Base-by-base conservation (phyloP, 2,329 filamentous ascomycete species). In the Metarhizium sp. region DNA sequence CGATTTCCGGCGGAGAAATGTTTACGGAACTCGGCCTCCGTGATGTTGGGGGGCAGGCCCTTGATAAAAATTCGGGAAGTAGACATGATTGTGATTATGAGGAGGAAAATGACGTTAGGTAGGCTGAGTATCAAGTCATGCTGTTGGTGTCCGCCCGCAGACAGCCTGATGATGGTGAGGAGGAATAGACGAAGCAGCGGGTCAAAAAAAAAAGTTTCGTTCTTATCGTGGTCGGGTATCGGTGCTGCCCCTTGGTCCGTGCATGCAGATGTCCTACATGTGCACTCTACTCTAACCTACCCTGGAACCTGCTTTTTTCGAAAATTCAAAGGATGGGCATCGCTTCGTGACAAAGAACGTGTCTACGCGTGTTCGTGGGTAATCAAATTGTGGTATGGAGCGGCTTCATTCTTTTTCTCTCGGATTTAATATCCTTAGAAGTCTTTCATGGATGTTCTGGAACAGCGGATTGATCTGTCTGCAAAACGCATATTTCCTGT, bases 21-120 rank as follows among this genome's bases (percentile, higher is more conserved):
- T 68, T 89, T 91, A 68, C 84, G 85, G 68, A 97, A 88, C 61
- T 95, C 88, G 53, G 86, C 84, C 72, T 95, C 90, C 13, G 85
- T 86, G 65, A 96, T 87, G 55, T 82, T 88, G 38, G 91, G 91
- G 50, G 94, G 94, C 57, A 99, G 78, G 58, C 92, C 79, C 81
- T 88, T 79, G 81, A 97, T 75, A 75, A 95, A 87, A 51, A 87
- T 77, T 61, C 80, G 85, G 70, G 89, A 94, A 71, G 79, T 78
- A 61, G 77, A 76, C 70, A 78, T 77, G 60, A 59, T 71, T 25
- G 25, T 25, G 25, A 25, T 25, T 65, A 59, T 60, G 55, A 57
- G 58, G 55, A 57, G 60, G 45, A 53, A 7, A 52, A 29, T 14
- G 16, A 11, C 7, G 25, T 13, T 25, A 18, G 40, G 18, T 5